Conservation (phyloP, 2,329 filamentous ascomycete species). For the Exophiala xenobiotica region DNA sequence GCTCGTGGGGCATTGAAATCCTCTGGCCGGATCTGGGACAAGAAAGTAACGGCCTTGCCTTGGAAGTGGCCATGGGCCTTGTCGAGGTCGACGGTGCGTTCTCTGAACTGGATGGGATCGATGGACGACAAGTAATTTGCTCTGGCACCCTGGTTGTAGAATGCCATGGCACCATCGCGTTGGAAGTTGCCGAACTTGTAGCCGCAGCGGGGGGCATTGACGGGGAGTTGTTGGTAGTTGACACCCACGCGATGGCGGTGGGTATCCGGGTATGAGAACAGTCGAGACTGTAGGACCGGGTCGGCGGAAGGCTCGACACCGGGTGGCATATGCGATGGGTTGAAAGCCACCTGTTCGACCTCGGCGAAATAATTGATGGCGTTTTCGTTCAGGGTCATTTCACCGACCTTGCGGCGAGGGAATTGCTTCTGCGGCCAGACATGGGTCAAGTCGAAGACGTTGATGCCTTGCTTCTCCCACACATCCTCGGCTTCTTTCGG, state of each 20-base stretch:
- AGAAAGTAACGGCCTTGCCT: slow-evolving; percentile 50
- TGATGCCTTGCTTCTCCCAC: slow-evolving; percentile 64
- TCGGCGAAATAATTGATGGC: slow-evolving; percentile 63
- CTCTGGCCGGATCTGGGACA: slow-evolving; percentile 53
- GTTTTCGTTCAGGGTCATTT: slow-evolving; percentile 55
- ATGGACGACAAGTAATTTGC: slow-evolving; percentile 58
- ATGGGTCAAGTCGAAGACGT: slow-evolving; percentile 56
- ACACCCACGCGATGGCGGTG: slow-evolving; percentile 63
- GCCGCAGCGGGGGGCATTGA: slow-evolving; percentile 54
- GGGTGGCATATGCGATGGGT: slow-evolving; percentile 64
- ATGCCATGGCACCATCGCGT: slow-evolving; percentile 69
- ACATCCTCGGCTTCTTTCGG: slow-evolving; percentile 60
- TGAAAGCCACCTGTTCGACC: slow-evolving; percentile 70
- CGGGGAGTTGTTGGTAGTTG: slow-evolving; percentile 65
- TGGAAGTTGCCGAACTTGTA: slow-evolving; percentile 64
- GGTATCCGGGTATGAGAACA: slow-evolving; percentile 71
- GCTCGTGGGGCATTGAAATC: slow-evolving; percentile 55
- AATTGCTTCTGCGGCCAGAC: slow-evolving; percentile 55
- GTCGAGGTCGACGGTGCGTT: slow-evolving; percentile 49
- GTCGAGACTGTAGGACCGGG: slow-evolving; percentile 66
- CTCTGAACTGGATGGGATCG: slow-evolving; percentile 50
- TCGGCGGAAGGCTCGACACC: slow-evolving; percentile 69
- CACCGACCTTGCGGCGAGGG: slow-evolving; percentile 54
- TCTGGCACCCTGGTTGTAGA: slow-evolving; percentile 62
- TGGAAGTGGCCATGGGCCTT: slow-evolving; percentile 53